Evolutionary conservation across 176 grass and related monocot genomes (phyloP), one percentile per base, ranked within the genome.

Genomic region (Elaeis guineensis): DNA sequence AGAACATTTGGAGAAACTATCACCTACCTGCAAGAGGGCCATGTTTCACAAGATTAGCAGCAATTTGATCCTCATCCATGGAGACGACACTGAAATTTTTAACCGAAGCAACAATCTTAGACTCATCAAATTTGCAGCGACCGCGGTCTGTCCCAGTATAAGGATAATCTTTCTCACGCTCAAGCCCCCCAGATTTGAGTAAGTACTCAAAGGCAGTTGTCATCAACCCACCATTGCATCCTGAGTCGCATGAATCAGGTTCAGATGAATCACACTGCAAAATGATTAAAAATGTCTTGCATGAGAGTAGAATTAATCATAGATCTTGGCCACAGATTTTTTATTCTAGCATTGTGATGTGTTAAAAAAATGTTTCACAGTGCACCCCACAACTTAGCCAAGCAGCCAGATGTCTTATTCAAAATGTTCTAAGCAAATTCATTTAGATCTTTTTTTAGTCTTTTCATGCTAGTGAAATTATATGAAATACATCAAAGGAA

Each of bases 81-180:
- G 63, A 65, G 21, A 65, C 22, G 5, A 52, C 23, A 3, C 49
- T 65, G 63, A 52, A 65, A 16, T 65, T 65, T 24, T 21, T 52
- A 25, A 65, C 63, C 28, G 49, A 65, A 52, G 63, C 63, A 52
- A 19, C 63, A 52, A 65, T 65, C 25, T 65, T 65, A 22, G 63
- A 65, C 18, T 26, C 52, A n/a, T 65, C 63, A 52, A 65, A 52
- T 26, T 65, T 52, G 49, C 63, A 65, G 49, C 16, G 3, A 52
- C 21, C 15, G 1, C 22, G 63, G 63, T 65, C 63, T 9, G 63
- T 52, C 16, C 63, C 63, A 5, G 63, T 52, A 39, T 65, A 65
- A 52, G 63, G 63, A 52, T 65, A 65, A 52, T 65, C 63, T 65
- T 65, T 49, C 39, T 65, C 63, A 19, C 63, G 49, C 63, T 52